Evolutionary conservation across 2,329 filamentous ascomycete species (phyloP), one percentile per base, ranked within the genome.

Genomic region (Stachybotrys echinatus): DNA sequence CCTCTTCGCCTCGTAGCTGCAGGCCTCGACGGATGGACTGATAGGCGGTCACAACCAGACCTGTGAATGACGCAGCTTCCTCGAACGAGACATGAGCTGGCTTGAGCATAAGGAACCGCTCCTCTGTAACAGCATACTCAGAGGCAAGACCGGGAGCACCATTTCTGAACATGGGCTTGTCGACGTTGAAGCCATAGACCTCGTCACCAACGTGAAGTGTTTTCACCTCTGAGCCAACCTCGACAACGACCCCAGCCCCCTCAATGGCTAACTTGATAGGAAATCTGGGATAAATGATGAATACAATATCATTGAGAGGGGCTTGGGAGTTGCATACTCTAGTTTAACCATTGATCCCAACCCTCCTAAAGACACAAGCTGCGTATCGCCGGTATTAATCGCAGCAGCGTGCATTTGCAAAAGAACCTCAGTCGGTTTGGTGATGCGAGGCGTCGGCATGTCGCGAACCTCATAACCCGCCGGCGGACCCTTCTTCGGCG

Each of bases 371-470:
- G 53, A 51, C 7, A 61, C 59, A 10, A 65, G 27, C 42, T 63
- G 57, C 1, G 67, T 65, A 14, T 76, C 70, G 1, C 65, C 64
- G 0, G 66, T 65, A n/a, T 60, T 58, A 4, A 73, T 61, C 1
- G 57, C 55, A 3, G 61, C 66, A 4, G 72, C 67, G 38, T 71
- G 64, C 23, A 76, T 61, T 17, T 61, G 60, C 12, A 76, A 52
- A 2, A 80, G 58, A 1, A 81, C 61, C 4, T 79, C 65, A 23
- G 72, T 62, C 2, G 74, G 67, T 6, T 63, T 56, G 3, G 61
- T 63, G 45, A 80, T 74, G n/a, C 54, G 55, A 0, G 77, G 76
- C 3, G 70, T 62, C 1, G 75, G 71, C n/a, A 74, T 49, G 4
- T 74, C 69, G 5, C 58, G 51, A 17, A 78, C 52, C 21, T 72